Evolutionary conservation across 306 rosid genomes (phyloP), one percentile per base, ranked within the genome.

Genomic region (Prunus armeniaca): DNA sequence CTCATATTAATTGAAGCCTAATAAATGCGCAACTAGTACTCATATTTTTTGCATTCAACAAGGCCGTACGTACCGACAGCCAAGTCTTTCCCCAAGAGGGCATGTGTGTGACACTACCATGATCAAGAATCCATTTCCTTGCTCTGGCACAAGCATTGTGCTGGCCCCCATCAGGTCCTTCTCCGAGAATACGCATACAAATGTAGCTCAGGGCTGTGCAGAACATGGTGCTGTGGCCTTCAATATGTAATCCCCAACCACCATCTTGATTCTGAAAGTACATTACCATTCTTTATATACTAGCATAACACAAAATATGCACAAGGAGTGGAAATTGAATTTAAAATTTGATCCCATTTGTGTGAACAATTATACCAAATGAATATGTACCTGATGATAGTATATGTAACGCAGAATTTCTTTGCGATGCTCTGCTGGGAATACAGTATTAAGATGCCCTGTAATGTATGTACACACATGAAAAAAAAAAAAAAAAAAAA

Each of bases 41-140:
- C 9, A 34, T 6, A 34, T 34, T 34, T 34, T 34, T 34, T 34
- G 9, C 43, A 34, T 34, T 34, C 41, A 34, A 34, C 41, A 34
- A 34, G 41, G 41, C 41, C 41, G 6, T 6, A 34, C 24, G 10
- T 85, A 91, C 97, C 79, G 96, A 90, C 68, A 93, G 92, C 97
- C 96, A 90, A 3, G 89, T 79, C 82, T 91, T 91, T 7, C 93
- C 96, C 96, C 96, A 91, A 1, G 93, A 87, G 65, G 93, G 93
- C 63, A 87, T 90, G 72, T 86, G 79, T n/a, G 93, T 83, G 1
- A 61, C 89, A 28, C 90, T 74, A 24, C 90, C 93, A 32, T 90
- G 97, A 76, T 90, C 86, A 72, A 43, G 92, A 73, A 92, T 92
- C 97, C 97, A 90, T 1, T 80, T 85, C 50, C 88, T 80, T 17